These are phyloP conservation scores for Xylariaceae sp. DNA, from an alignment of 2,329 filamentous ascomycete species.

Conservation along the genomic window DNA sequence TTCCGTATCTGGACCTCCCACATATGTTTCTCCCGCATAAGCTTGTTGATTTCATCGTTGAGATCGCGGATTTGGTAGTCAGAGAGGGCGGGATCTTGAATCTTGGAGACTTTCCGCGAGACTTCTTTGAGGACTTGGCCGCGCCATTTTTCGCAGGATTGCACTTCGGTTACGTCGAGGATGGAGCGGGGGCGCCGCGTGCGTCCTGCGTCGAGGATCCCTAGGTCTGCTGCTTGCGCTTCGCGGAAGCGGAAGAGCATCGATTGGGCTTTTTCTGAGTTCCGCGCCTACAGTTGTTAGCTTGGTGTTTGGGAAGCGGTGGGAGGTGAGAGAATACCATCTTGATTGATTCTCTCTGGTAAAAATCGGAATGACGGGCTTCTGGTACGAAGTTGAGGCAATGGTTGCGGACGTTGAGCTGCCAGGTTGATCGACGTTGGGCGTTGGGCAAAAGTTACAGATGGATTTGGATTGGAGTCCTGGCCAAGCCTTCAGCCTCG, in stretches of 20 bases:
- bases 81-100: conserved; percentile 86
- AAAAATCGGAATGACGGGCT: too few species aligned
- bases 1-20: conserved; percentile 98
- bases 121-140: conserved; percentile 97
- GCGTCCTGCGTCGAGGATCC: conserved; percentile 73
- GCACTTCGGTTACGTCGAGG: conserved; percentile 79
- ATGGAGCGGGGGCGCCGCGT: conserved; percentile 89
- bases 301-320: not conserved
- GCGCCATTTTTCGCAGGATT: conserved; percentile 93
- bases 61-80: conserved; percentile 97
- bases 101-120: conserved; percentile 91
- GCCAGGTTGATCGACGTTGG: too few species aligned
- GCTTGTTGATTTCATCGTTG: conserved; percentile 99
- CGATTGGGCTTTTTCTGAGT: conserved; percentile 97
- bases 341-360: conserved; percentile 15
- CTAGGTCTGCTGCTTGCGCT: conserved; percentile 50
- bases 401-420: too few species aligned
- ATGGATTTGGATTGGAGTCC: too few species aligned
- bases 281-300: conserved; percentile 66
- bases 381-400: too few species aligned
- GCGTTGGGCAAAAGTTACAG: too few species aligned
- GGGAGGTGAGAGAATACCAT: conserved; percentile 23
- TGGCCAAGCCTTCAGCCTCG: too few species aligned
- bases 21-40: conserved; percentile 98
- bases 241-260: conserved; percentile 99